phyloP scores from a whole-genome alignment of 768 basidiomycete genomes.

The Cyclocybe cylindracea region DNA sequence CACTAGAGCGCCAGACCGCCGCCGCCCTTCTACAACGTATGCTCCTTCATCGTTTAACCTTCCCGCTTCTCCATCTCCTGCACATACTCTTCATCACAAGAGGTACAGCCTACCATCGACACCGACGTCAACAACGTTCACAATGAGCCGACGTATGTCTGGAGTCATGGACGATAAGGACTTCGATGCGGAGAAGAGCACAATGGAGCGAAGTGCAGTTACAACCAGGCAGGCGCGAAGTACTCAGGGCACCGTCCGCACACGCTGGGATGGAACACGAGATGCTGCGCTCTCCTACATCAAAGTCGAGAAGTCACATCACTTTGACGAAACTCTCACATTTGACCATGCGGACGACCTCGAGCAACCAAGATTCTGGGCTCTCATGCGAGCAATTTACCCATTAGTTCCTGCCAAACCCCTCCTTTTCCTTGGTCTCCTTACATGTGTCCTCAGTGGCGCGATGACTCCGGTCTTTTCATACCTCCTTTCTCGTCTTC shows the following conservation, averaged over 20 bases:
- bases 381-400: constrained; percentile 55
- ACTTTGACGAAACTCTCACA: not conserved
- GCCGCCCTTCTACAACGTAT: too few relatives aligned
- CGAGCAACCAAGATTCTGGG: constrained; percentile 39
- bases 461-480: constrained; percentile 93
- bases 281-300: constrained; percentile 19
- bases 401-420: constrained; percentile 77
- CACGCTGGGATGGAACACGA: constrained; percentile 9
- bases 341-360: constrained; percentile 11
- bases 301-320: constrained; percentile 20
- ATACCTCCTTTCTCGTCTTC: constrained; percentile 78
- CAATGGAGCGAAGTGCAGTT: constrained; percentile 37
- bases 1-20: too few relatives aligned
- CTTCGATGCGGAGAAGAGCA: constrained; percentile 48
- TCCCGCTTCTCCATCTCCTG: constrained; percentile 16
- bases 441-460: constrained; percentile 72
- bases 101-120: constrained; percentile 68
- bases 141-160: too few relatives aligned
- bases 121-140: constrained; percentile 33
- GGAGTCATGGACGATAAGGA: constrained; percentile 2
- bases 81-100: constrained; percentile 32
- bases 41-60: constrained; percentile 11
- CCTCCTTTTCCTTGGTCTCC: constrained; percentile 67
- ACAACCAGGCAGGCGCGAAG: constrained; percentile 22
- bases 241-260: constrained; percentile 23